Conservation (phyloP, 140 eudicot genomes). For the Bidens hawaiensis region DNA sequence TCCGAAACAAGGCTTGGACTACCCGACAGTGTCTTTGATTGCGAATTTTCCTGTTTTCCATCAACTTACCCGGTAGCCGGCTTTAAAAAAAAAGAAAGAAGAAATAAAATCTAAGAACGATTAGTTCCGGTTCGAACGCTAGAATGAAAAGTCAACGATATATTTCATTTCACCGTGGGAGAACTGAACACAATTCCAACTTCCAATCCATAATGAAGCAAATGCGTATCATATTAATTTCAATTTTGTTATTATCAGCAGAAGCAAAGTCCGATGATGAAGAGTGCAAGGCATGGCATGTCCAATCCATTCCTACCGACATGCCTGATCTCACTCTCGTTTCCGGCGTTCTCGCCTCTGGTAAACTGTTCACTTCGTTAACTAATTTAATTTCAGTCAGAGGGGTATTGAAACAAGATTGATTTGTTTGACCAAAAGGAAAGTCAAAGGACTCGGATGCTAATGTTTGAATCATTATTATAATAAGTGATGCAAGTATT, state of each 20-base stretch:
- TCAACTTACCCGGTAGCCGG: too few relatives aligned
- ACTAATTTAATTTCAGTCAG: background rate
- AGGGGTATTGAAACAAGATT: background rate
- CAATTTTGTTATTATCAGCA: background rate
- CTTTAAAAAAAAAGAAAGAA: too few relatives aligned
- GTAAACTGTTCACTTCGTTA: conserved; percentile 22
- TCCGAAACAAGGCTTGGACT: too few relatives aligned
- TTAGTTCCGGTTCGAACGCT: conserved; percentile 18
- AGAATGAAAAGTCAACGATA: conserved; percentile 21
- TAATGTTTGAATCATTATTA: background rate
- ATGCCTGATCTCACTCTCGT: conserved; percentile 79
- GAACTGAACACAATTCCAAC: background rate
- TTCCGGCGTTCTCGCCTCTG: conserved; percentile 76
- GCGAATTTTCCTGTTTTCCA: too few relatives aligned
- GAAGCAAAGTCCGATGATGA: conserved; percentile 16
- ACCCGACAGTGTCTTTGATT: too few relatives aligned
- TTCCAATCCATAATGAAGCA: conserved; percentile 11
- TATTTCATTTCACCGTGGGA: background rate
- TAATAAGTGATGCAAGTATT: conserved; percentile 1
- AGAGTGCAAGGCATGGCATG: conserved; percentile 82
- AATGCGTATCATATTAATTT: conserved; percentile 5
- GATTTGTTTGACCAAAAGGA: too few relatives aligned
- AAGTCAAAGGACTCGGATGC: background rate
- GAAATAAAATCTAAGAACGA: too few relatives aligned
- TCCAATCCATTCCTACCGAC: conserved; percentile 84